phyloP scores from a whole-genome alignment of 805 yeast genomes.

The Candida bentonensis region DNA sequence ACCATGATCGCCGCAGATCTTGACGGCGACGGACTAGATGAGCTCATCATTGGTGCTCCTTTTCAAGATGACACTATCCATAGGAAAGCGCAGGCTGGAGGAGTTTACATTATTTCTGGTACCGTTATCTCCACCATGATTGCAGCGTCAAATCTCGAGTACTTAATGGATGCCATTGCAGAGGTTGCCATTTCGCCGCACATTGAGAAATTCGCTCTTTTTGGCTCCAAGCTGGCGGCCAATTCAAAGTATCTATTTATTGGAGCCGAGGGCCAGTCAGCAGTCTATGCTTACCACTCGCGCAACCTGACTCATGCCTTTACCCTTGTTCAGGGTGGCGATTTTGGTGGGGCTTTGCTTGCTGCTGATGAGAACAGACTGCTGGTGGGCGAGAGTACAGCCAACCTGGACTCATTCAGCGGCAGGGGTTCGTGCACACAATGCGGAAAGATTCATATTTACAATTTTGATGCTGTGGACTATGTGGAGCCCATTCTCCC shows the following conservation, averaged over 20 bases:
- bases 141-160: conserved; percentile 6
- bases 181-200: not conserved
- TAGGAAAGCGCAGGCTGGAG: conserved; percentile 24
- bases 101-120: conserved; percentile 23
- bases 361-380: conserved; percentile 8
- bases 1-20: conserved; percentile 21
- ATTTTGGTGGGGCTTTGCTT: conserved; percentile 17
- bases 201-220: conserved; percentile 24
- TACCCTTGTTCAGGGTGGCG: conserved; percentile 9
- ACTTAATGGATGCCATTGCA: conserved; percentile 6
- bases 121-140: conserved; percentile 4
- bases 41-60: conserved; percentile 33
- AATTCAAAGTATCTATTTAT: conserved; percentile 20
- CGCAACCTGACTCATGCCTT: conserved; percentile 7
- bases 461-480: conserved; percentile 8
- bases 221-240: conserved; percentile 25
- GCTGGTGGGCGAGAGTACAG: not conserved
- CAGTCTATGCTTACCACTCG: conserved; percentile 26
- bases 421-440: conserved; percentile 16
- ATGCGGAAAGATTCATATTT: conserved; percentile 31
- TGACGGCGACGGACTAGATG: conserved; percentile 27
- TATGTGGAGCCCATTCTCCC: not conserved
- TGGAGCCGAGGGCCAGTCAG: conserved; percentile 26
- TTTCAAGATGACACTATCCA: conserved; percentile 24
- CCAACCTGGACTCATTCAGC: conserved; percentile 2